A percentile compares a stretch with the other conserved stretches of the same genome.
phyloP scores from a whole-genome alignment of 345 rosid genomes.

The Syzygium aromaticum region DNA sequence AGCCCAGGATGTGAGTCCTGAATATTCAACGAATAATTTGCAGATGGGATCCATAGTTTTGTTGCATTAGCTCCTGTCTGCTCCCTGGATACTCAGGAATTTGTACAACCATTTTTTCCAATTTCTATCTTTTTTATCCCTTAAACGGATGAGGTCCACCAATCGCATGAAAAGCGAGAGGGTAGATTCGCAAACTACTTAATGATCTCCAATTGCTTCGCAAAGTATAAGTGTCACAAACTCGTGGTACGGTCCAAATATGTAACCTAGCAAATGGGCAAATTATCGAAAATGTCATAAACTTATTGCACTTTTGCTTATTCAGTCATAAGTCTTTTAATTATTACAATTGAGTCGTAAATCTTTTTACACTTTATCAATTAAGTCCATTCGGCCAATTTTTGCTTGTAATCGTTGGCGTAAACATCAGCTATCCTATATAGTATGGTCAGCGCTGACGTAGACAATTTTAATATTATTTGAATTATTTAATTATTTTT shows the following conservation, averaged over 20 bases:
- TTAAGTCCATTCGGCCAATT: too few species aligned
- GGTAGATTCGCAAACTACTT: neutral
- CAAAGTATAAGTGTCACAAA: neutral
- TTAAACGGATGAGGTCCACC: neutral
- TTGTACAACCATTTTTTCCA: neutral
- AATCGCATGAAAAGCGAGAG: neutral
- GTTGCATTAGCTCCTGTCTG: neutral
- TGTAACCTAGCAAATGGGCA: neutral
- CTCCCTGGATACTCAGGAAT: neutral
- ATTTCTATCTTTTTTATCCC: neutral
- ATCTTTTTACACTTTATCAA: too few species aligned
- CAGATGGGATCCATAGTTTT: neutral
- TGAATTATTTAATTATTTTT: too few species aligned
- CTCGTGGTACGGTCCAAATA: neutral
- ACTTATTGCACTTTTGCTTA: too few species aligned
- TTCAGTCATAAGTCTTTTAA: too few species aligned
- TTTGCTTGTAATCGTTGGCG: too few species aligned
- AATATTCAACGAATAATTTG: neutral
- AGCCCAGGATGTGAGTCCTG: neutral
- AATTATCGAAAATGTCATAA: too few species aligned
- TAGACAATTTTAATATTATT: too few species aligned
- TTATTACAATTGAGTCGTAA: too few species aligned
- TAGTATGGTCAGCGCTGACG: too few species aligned
- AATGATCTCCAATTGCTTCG: neutral
- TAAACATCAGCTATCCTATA: too few species aligned